A percentile compares a stretch with the other conserved stretches of the same genome.
phyloP scores from a whole-genome alignment of 495 filamentous ascomycete genomes.

The Trichocladium antarcticum region DNA sequence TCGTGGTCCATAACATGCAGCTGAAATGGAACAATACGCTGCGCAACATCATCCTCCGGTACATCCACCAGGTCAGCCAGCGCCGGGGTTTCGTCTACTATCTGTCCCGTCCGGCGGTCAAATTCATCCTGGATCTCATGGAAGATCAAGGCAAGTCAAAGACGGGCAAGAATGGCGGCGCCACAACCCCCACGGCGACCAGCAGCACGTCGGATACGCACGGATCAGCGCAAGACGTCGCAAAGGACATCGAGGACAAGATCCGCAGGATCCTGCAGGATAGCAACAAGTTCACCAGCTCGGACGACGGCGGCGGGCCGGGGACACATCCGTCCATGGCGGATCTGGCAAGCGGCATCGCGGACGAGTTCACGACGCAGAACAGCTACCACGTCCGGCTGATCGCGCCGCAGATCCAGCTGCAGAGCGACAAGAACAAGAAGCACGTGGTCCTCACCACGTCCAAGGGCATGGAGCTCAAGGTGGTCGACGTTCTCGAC shows the following conservation, averaged over 20 bases:
- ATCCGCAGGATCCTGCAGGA: constrained; percentile 82
- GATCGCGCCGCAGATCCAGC: constrained; percentile 92
- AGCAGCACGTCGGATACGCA: constrained; percentile 30
- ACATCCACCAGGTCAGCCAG: constrained; percentile 95
- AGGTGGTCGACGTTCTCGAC: constrained; percentile 95
- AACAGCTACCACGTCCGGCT: constrained; percentile 90
- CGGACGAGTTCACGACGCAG: constrained; percentile 82
- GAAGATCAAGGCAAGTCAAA: constrained; percentile 75
- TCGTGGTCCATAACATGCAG: constrained; percentile 94
- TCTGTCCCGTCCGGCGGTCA: constrained; percentile 87
- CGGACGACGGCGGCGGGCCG: constrained; percentile 44
- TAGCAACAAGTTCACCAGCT: constrained; percentile 69
- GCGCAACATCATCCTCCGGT: constrained; percentile 90
- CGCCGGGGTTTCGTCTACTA: constrained; percentile 95
- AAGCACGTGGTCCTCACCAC: constrained; percentile 88
- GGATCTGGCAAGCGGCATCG: constrained; percentile 60
- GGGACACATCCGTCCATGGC: constrained; percentile 37
- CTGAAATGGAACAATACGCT: constrained; percentile 97
- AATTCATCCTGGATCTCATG: constrained; percentile 95
- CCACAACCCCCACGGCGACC: constrained; percentile 26
- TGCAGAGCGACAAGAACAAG: constrained; percentile 94
- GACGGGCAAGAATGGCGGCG: constrained; percentile 30
- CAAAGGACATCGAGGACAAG: constrained; percentile 63
- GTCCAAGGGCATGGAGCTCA: constrained; percentile 92
- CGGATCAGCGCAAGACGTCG: constrained; percentile 42